Percentiles rank a stretch among this genome's conserved stretches.
Evolutionary conservation across 2,329 filamentous ascomycete genomes (phyloP).

Genomic region (Aspergillus arachidicola): DNA sequence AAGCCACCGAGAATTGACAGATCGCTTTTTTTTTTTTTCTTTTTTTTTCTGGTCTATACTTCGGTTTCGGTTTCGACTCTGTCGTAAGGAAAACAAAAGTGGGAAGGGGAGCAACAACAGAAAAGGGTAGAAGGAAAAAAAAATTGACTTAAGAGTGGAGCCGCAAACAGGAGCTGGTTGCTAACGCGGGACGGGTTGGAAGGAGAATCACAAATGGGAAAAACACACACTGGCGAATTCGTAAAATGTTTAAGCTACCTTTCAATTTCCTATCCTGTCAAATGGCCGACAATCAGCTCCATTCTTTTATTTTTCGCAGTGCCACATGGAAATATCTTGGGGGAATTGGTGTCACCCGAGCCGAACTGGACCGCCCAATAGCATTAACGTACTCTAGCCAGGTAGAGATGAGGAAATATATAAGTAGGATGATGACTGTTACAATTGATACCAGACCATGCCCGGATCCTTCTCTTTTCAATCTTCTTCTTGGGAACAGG

Average conservation of each 20-base stretch:
- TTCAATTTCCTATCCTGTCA: slow-evolving; percentile 13
- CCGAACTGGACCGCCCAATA: background rate
- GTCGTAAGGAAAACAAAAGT: slow-evolving; percentile 7
- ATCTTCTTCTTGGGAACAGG: slow-evolving; percentile 7
- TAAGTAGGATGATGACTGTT: background rate
- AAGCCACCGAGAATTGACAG: slow-evolving; percentile 32
- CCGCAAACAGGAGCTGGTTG: slow-evolving; percentile 14
- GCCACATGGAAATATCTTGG: slow-evolving; percentile 19
- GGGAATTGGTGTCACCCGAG: slow-evolving; percentile 6
- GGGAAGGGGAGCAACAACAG: background rate
- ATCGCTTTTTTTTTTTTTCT: slow-evolving; percentile 27
- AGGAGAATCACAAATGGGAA: slow-evolving; percentile 13
- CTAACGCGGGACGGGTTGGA: slow-evolving; percentile 9
- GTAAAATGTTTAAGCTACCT: slow-evolving; percentile 5
- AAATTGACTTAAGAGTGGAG: slow-evolving; percentile 15
- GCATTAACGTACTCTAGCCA: slow-evolving; percentile 3
- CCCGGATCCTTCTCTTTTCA: slow-evolving; percentile 4
- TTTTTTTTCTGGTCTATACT: slow-evolving; percentile 1
- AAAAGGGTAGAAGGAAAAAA: slow-evolving; percentile 1
- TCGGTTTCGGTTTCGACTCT: background rate
- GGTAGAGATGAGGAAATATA: slow-evolving; percentile 1
- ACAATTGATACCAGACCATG: background rate
- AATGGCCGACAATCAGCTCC: slow-evolving; percentile 14
- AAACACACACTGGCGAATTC: background rate
- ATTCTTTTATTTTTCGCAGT: slow-evolving; percentile 9